Evolutionary conservation across 2,329 filamentous ascomycete genomes (phyloP).

Genomic region (Mycogone perniciosa): DNA sequence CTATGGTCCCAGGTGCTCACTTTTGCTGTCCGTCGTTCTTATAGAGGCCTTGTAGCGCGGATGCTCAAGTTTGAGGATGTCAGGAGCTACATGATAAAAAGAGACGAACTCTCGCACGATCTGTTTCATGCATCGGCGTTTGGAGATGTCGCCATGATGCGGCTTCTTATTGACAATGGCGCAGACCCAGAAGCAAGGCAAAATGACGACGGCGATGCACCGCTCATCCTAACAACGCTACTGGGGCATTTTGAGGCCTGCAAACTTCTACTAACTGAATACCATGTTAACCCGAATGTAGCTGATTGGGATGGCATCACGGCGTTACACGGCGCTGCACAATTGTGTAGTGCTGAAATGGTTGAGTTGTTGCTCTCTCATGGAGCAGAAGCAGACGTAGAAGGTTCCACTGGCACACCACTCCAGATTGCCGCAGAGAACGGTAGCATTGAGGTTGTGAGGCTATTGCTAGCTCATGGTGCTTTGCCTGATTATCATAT

Average conservation of each 20-base stretch:
- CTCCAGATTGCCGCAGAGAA: conserved; percentile 11
- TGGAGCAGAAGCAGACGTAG: conserved; percentile 10
- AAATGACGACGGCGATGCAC: background rate
- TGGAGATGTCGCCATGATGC: background rate
- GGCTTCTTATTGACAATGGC: background rate
- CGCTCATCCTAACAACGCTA: background rate
- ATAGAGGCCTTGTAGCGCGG: background rate
- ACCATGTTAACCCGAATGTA: background rate
- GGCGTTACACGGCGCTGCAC: background rate
- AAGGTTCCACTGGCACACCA: conserved; percentile 9
- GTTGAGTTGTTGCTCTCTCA: background rate
- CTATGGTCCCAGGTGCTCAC: background rate
- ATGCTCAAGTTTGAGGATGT: background rate
- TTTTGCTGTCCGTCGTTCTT: background rate
- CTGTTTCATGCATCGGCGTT: background rate
- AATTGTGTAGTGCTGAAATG: background rate
- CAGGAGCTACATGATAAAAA: background rate
- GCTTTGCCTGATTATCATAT: background rate
- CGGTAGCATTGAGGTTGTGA: conserved; percentile 1
- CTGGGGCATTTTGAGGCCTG: background rate
- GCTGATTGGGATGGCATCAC: background rate
- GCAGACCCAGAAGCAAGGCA: background rate
- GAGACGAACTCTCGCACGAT: background rate
- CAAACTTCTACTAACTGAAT: background rate
- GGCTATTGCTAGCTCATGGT: conserved; percentile 1